Evolutionary conservation across 164 flowering plant genomes (phyloP), one percentile per base, ranked within the genome.

Genomic region (Liquidambar formosana): DNA sequence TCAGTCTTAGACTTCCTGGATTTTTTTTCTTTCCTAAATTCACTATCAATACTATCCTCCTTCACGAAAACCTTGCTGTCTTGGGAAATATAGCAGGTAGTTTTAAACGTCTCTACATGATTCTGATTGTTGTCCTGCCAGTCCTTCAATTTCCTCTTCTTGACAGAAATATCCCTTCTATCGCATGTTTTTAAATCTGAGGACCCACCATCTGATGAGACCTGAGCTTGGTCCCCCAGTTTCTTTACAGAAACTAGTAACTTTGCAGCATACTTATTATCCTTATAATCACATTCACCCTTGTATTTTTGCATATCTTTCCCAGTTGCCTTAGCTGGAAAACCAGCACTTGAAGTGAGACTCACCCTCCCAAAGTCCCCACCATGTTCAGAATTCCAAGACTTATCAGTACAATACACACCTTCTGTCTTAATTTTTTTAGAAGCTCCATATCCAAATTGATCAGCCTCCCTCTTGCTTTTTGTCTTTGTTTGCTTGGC

Each of bases 61-160:
- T 74, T 78, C 63, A 64, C 56, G 46, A 64, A 44, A 47, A 27
- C 63, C 63, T 26, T 69, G 70, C 25, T 72, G 23, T 68, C 75
- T n/a, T 44, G 64, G 22, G 69, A 28, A 26, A 43, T 59, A 59
- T 57, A 51, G 14, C 67, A 76, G n/a, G 65, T 69, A 65, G 41
- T 69, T 25, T 53, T 51, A 14, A 22, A 19, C 48, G 61, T 28
- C 52, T 69, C 81, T 11, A 48, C 53, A 73, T 63, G 57, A 71
- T 48, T 65, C 62, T 76, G 76, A 74, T 69, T 70, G 1, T 69
- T 70, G 1, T 80, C 76, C 51, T 56, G 61, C 70, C 64, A 28
- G 41, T 79, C 90, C 71, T 76, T 75, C 63, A 79, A 51, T 81
- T 89, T 93, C 73, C 89, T 81, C 81, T 87, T 91, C 81, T 83